Percentiles rank a stretch among this genome's conserved stretches.
phyloP scores from a whole-genome alignment of 441 rosid genomes.

The Populus tomentosa region DNA sequence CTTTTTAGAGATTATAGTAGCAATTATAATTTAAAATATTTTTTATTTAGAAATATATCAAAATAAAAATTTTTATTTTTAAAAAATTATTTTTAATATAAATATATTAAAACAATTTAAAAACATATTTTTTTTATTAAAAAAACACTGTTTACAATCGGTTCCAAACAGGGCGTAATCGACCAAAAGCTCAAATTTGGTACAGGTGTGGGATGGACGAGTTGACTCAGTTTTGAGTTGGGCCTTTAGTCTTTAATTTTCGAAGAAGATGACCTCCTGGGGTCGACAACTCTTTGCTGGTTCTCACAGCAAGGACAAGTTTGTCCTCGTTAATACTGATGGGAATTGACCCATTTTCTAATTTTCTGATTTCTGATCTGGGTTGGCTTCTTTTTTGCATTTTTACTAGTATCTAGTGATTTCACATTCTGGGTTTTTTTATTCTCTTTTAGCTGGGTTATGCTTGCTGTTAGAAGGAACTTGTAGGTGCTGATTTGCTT shows the following conservation, averaged over 20 bases:
- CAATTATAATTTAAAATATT: too few species aligned
- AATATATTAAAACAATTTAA: too few species aligned
- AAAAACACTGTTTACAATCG: too few species aligned
- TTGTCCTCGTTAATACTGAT: neutral
- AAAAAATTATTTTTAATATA: too few species aligned
- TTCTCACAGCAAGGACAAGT: neutral
- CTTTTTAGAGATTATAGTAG: rapidly evolving
- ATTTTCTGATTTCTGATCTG: neutral
- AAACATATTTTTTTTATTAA: too few species aligned
- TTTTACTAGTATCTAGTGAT: neutral
- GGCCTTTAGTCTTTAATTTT: neutral
- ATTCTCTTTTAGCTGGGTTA: neutral
- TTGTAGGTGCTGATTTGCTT: neutral
- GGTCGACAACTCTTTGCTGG: neutral
- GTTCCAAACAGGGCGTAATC: too few species aligned
- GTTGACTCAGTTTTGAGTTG: neutral
- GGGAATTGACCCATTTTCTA: neutral
- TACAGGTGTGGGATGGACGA: neutral
- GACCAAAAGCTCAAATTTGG: neutral
- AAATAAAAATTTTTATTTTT: too few species aligned
- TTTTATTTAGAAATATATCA: too few species aligned
- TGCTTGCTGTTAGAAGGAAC: neutral
- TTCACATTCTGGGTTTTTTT: neutral
- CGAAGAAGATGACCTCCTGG: neutral
- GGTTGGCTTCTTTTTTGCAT: neutral